Conservation (phyloP, 306 rosid genomes). For the Prunus campanulata region DNA sequence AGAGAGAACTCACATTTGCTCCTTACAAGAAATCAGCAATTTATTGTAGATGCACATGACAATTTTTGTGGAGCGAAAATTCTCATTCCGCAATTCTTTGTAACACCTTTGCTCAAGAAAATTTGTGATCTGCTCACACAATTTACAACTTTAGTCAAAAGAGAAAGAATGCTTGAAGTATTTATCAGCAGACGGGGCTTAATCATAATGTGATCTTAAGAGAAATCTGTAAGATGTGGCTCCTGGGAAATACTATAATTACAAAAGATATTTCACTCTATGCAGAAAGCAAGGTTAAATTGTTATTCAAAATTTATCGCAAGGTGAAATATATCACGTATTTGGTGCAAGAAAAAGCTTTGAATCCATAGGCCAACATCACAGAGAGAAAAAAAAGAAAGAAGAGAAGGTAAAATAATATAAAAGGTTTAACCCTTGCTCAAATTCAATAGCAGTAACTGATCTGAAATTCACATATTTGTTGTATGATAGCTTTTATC, state of each 20-base stretch:
- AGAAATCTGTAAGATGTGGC: background rate
- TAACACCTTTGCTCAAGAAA: conserved; percentile 94
- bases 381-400: background rate
- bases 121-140: conserved; percentile 61
- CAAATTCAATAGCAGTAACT: background rate
- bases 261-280: background rate
- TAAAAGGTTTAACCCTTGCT: background rate
- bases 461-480: background rate
- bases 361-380: background rate
- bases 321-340: background rate
- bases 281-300: background rate
- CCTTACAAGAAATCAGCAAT: conserved; percentile 75
- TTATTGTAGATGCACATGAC: conserved; percentile 87
- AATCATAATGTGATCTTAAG: conserved; percentile 13
- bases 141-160: conserved; percentile 28
- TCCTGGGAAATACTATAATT: background rate
- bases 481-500: no score
- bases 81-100: conserved; percentile 84
- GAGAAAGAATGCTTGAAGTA: background rate
- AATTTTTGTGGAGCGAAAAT: conserved; percentile 59
- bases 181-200: conserved; percentile 1
- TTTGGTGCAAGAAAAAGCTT: background rate
- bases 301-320: background rate
- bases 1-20: conserved; percentile 76
- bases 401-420: background rate